Evolutionary conservation across 768 basidiomycete species (phyloP), one percentile per base, ranked within the genome.

Genomic region (Hericium rajendrae): DNA sequence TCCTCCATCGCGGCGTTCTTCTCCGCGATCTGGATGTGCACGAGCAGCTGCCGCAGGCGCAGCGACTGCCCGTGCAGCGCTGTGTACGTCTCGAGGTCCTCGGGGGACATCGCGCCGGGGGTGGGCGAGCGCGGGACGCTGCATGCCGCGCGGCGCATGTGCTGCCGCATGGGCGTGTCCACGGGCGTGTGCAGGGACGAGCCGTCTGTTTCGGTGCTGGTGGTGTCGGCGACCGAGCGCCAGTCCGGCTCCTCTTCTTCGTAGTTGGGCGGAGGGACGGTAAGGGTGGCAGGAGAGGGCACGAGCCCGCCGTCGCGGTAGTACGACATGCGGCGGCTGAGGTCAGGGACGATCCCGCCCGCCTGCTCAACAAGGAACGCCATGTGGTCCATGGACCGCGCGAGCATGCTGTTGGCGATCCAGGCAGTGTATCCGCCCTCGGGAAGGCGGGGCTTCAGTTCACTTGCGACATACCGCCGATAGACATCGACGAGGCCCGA

Each of bases 401-500:
- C 73, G 58, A 85, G 73, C 71, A 76, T 77, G 62, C 75, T 80
- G 37, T 76, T 71, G 26, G 79, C 68, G n/a, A 78, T 72, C 82
- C 83, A 84, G 4, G 77, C 64, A 32, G 74, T 77, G 60, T 80
- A 84, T 3, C 76, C 76, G 20, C 73, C 74, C 24, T 57, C 55
- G 49, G 39, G 53, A 12, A 69, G 41, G 38, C 74, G 69, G 26
- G 55, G 57, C 6, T 69, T 61, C 22, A 88, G 72, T 58, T 83
- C 81, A 22, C 75, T 66, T n/a, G 85, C 60, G 24, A 86, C 77
- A 63, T 82, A 78, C 22, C 75, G 76, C 38, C 86, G 80, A 65
- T 82, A 88, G 3, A 79, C 74, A 62, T 91, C 85, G 6, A 88
- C 75, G 13, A 89, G 76, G 3, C 76, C 74, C 18, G 86, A 84